phyloP scores from a whole-genome alignment of 2,329 filamentous ascomycete species.

The Exserohilum turcica region DNA sequence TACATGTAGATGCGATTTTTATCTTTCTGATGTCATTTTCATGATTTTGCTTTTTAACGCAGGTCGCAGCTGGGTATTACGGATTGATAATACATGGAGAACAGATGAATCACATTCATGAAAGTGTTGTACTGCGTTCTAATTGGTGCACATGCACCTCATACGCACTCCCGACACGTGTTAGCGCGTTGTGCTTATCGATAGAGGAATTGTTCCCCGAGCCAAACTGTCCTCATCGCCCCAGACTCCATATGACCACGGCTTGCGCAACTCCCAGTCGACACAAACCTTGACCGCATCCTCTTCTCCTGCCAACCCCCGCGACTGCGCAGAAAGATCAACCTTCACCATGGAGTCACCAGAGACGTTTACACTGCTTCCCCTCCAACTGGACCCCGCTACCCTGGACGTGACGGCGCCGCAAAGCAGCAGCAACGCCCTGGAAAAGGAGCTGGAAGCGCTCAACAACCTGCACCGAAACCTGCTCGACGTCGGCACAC shows the following conservation, averaged over 20 bases:
- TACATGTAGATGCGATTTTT: neutral
- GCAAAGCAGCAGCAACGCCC: conserved; percentile 47
- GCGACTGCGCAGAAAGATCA: neutral
- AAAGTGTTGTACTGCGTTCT: too few relatives aligned
- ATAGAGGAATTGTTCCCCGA: conserved; percentile 22
- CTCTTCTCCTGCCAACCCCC: neutral
- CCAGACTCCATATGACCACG: conserved; percentile 2
- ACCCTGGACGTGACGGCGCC: conserved; percentile 71
- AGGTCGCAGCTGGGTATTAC: too few relatives aligned
- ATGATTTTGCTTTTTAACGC: too few relatives aligned
- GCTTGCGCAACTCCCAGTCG: conserved; percentile 1
- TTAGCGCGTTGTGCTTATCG: conserved; percentile 23
- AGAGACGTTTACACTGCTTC: conserved; percentile 80
- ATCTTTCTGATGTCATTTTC: too few relatives aligned
- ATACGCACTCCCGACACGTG: conserved; percentile 11
- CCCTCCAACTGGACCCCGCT: conserved; percentile 78
- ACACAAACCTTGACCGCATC: neutral
- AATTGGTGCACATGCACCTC: too few relatives aligned
- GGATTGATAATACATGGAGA: too few relatives aligned
- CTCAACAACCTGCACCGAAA: conserved; percentile 80
- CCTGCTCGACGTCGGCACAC: conserved; percentile 68
- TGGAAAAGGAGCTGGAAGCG: conserved; percentile 61
- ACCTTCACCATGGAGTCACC: conserved; percentile 39
- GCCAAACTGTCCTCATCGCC: conserved; percentile 32
- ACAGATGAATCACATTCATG: too few relatives aligned